Evolutionary conservation across 441 rosid genomes (phyloP).

Genomic region (Aleurites moluccanus): DNA sequence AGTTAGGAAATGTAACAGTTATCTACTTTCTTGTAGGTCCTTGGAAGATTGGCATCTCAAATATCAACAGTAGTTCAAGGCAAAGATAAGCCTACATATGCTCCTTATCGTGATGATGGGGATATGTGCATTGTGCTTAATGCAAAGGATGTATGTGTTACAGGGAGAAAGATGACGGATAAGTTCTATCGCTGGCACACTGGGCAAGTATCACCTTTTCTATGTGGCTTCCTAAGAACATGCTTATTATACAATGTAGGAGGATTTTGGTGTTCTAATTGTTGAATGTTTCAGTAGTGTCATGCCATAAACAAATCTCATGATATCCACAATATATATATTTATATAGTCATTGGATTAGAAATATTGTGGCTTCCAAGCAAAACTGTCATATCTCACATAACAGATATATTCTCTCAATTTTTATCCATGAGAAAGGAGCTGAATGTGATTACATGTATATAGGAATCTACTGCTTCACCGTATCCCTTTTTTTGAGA

Average conservation of each 20-base stretch:
- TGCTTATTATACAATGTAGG: neutral
- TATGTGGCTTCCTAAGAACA: conserved; percentile 2
- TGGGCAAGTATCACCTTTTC: conserved; percentile 56
- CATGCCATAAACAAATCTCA: neutral
- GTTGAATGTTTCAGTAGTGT: too few species aligned
- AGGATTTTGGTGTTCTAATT: neutral
- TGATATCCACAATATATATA: neutral
- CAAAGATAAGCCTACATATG: conserved; percentile 93
- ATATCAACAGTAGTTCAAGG: conserved; percentile 92
- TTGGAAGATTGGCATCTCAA: conserved; percentile 96
- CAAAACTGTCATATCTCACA: neutral
- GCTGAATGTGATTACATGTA: neutral
- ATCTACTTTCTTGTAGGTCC: conserved; percentile 49
- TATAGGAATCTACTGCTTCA: neutral
- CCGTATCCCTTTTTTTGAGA: neutral
- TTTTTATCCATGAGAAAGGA: neutral
- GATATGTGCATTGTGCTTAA: conserved; percentile 97
- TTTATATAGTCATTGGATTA: neutral
- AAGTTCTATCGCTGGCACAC: conserved; percentile 96
- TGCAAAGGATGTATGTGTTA: conserved; percentile 84
- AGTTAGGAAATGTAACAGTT: conserved; percentile 4
- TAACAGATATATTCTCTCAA: neutral
- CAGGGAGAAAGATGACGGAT: conserved; percentile 94
- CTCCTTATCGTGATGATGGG: conserved; percentile 94
- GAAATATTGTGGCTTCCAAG: neutral